These are phyloP conservation scores for Botrytis cinerea DNA, from an alignment of 2,329 filamentous ascomycete genomes.

Conservation along the genomic window DNA sequence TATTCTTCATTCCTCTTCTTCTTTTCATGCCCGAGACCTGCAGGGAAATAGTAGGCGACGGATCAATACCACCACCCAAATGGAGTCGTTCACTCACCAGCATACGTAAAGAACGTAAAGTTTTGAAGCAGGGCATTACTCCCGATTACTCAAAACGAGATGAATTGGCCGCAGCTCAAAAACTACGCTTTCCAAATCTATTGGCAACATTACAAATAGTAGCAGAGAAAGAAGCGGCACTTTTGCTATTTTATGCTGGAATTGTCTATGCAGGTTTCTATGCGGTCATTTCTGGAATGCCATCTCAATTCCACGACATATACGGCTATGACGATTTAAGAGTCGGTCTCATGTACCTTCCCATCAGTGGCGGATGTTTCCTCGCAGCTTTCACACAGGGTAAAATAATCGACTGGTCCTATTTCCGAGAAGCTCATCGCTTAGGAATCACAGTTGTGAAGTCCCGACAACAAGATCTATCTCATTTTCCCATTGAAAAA, in stretches of 20 bases:
- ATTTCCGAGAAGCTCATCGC: slow-evolving; percentile 58
- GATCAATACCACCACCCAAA: slow-evolving; percentile 55
- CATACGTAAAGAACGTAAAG: slow-evolving; percentile 35
- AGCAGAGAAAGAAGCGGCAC: slow-evolving; percentile 47
- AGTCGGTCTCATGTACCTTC: slow-evolving; percentile 38
- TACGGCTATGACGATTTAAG: slow-evolving; percentile 32
- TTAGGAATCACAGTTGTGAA: slow-evolving; percentile 56
- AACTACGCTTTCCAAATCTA: slow-evolving; percentile 44
- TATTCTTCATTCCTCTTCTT: slow-evolving; percentile 32
- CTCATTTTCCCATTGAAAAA: slow-evolving; percentile 53
- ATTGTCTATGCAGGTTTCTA: slow-evolving; percentile 57
- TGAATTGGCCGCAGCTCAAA: slow-evolving; percentile 31
- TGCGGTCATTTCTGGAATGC: slow-evolving; percentile 50
- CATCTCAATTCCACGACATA: slow-evolving; percentile 44
- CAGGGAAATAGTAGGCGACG: slow-evolving; percentile 53
- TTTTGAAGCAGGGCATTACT: slow-evolving; percentile 26
- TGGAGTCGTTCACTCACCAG: slow-evolving; percentile 55
- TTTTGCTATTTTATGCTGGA: slow-evolving; percentile 47
- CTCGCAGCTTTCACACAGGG: slow-evolving; percentile 55
- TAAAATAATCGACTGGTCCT: slow-evolving; percentile 61
- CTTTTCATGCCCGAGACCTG: slow-evolving; percentile 55
- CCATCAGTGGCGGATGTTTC: slow-evolving; percentile 50
- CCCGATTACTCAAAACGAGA: slow-evolving; percentile 32
- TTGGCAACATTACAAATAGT: slow-evolving; percentile 47
- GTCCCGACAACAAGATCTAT: slow-evolving; percentile 53